These are phyloP conservation scores for Diaporthe ilicicola DNA, from an alignment of 2,329 filamentous ascomycete genomes.

Conservation along the genomic window DNA sequence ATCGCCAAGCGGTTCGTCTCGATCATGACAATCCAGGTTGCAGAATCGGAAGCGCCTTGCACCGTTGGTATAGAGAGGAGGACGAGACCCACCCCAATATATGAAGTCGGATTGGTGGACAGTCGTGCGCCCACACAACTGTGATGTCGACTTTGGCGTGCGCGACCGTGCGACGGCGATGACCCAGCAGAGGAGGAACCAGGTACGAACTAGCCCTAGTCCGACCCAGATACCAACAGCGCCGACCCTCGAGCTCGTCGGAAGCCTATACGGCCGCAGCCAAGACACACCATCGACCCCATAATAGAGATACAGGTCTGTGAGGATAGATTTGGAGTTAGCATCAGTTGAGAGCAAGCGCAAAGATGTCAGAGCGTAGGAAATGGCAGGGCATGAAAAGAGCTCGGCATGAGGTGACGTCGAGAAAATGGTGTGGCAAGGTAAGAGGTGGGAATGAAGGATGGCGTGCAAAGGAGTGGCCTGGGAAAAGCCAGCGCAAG, in stretches of 20 bases:
- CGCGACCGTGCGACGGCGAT: conserved; percentile 9
- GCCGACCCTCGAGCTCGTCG: not conserved
- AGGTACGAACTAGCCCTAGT: conserved; percentile 9
- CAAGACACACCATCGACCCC: not conserved
- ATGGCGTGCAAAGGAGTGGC: not conserved
- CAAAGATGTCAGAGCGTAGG: not conserved
- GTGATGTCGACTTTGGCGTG: not conserved
- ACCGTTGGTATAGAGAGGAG: not conserved
- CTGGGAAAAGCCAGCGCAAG: no score
- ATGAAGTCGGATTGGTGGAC: conserved; percentile 26
- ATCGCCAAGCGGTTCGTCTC: conserved; percentile 23
- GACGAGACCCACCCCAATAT: not conserved
- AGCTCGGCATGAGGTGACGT: no score
- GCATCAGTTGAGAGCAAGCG: not conserved
- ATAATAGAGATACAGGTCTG: not conserved
- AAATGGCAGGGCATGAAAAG: no score
- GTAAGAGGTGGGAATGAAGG: not conserved
- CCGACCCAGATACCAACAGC: conserved; percentile 22
- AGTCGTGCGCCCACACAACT: conserved; percentile 1
- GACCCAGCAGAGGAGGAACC: conserved; percentile 19
- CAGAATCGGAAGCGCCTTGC: conserved; percentile 19
- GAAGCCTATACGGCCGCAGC: not conserved
- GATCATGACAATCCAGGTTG: conserved; percentile 2
- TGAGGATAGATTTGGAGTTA: not conserved
- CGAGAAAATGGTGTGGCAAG: no score